These are phyloP conservation scores for Ophiobolus disseminans DNA, from an alignment of 2,329 filamentous ascomycete genomes.

Conservation along the genomic window DNA sequence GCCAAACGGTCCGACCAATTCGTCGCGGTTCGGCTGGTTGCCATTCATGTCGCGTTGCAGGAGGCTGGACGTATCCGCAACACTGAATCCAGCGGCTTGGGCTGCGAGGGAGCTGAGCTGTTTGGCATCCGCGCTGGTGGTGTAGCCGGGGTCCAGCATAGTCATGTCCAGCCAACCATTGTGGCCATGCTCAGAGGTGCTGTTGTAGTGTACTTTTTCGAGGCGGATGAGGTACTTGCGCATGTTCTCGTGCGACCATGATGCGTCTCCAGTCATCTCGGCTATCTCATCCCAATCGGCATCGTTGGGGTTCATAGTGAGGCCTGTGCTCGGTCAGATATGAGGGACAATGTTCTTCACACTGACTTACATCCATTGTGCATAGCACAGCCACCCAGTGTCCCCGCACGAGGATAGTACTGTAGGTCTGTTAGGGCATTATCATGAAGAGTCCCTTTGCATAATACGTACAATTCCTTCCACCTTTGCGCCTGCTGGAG, in stretches of 20 bases:
- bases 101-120: conserved; percentile 20
- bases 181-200: conserved; percentile 29
- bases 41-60: conserved; percentile 31
- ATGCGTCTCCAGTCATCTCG: conserved; percentile 63
- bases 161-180: conserved; percentile 37
- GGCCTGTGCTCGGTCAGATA: not conserved
- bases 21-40: conserved; percentile 22
- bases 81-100: conserved; percentile 21
- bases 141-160: conserved; percentile 30
- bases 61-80: conserved; percentile 16
- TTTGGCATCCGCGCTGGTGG: conserved; percentile 23
- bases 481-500: conserved; percentile 58
- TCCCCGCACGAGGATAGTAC: conserved; percentile 65
- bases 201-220: conserved; percentile 35
- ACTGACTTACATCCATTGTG: conserved; percentile 63
- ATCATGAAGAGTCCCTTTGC: not conserved
- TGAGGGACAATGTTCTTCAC: not conserved
- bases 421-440: not conserved
- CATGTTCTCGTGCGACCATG: conserved; percentile 66
- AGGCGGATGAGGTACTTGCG: conserved; percentile 58
- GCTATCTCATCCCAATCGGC: conserved; percentile 66
- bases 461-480: conserved; percentile 56
- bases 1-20: conserved; percentile 29
- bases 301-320: conserved; percentile 62
- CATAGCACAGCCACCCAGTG: conserved; percentile 64